Conservation (phyloP, 768 basidiomycete genomes). For the Mycena alexandri region DNA sequence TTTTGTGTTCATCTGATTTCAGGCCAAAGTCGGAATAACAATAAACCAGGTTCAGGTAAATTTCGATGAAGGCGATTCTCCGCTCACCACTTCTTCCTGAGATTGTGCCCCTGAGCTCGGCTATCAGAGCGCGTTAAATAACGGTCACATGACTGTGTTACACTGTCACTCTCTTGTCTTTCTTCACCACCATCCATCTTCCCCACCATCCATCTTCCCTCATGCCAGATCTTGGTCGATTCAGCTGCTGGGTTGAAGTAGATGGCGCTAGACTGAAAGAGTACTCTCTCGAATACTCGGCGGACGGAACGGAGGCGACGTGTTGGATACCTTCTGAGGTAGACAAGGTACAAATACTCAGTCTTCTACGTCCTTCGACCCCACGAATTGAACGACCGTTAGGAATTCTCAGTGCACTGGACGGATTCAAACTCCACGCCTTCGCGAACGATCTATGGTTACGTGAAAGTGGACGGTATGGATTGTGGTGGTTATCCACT, state of each 20-base stretch:
- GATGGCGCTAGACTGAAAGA: conserved; percentile 2
- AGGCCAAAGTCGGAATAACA: too few relatives aligned
- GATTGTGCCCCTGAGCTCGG: too few relatives aligned
- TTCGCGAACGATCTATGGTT: not conserved
- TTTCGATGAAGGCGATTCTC: too few relatives aligned
- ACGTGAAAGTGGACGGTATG: not conserved
- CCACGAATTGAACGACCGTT: too few relatives aligned
- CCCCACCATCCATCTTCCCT: too few relatives aligned
- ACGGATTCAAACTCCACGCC: not conserved
- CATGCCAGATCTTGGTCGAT: conserved; percentile 4
- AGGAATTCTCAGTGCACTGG: conserved; percentile 13
- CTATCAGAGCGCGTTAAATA: not conserved
- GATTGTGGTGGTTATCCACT: not conserved
- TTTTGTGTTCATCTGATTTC: too few relatives aligned
- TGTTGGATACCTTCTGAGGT: conserved; percentile 49
- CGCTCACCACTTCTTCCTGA: too few relatives aligned
- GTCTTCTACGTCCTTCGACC: too few relatives aligned
- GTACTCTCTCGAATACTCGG: conserved; percentile 36
- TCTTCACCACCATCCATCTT: not conserved
- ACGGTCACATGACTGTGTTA: conserved; percentile 2
- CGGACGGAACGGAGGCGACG: conserved; percentile 37
- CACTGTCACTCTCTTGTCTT: not conserved
- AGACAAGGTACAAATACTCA: conserved; percentile 39
- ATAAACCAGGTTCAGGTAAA: too few relatives aligned
- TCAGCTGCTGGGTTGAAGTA: conserved; percentile 5